Conservation (phyloP, 345 rosid species). For the Barbarea vulgaris region DNA sequence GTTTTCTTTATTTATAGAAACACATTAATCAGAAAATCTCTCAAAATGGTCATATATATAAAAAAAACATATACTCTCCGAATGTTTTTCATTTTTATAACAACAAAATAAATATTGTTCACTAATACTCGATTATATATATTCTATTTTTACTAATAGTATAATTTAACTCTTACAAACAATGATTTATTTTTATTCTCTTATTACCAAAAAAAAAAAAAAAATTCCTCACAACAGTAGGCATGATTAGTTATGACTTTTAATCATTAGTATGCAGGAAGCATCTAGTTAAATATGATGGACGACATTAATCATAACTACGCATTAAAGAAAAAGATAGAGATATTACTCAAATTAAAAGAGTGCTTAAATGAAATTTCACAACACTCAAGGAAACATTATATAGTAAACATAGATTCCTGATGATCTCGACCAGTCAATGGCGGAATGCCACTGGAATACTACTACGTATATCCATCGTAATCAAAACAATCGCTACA, state of each 20-base stretch:
- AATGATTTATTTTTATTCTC: neutral
- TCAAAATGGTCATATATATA: neutral
- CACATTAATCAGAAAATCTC: neutral
- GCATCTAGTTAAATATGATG: neutral
- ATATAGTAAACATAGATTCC: neutral
- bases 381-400: neutral
- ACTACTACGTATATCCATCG: neutral
- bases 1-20: neutral
- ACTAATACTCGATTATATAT: too few relatives aligned
- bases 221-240: neutral
- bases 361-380: neutral
- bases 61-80: neutral
- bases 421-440: neutral
- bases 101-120: too few relatives aligned
- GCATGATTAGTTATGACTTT: neutral
- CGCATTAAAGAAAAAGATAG: neutral
- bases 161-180: neutral
- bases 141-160: neutral
- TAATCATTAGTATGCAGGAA: neutral
- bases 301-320: neutral
- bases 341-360: neutral
- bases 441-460: neutral
- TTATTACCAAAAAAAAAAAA: too few relatives aligned
- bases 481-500: neutral
- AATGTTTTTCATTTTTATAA: neutral